Percentiles rank a stretch among this genome's conserved stretches.
These are phyloP conservation scores for Dendrocalamus latiflorus DNA, from an alignment of 202 grass and related monocot genomes.

Conservation along the genomic window DNA sequence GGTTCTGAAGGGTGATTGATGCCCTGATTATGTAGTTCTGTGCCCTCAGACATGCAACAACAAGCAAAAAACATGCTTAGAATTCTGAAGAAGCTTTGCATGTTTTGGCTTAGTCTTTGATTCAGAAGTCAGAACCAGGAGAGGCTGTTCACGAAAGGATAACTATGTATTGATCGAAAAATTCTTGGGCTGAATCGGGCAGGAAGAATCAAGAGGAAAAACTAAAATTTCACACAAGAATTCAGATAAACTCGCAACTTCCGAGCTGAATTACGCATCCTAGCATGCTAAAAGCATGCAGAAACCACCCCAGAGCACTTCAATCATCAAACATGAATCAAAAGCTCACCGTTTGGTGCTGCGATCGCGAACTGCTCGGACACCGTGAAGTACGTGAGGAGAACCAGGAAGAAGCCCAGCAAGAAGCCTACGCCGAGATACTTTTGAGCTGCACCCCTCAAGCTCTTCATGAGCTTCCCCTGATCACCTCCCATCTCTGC, in stretches of 20 bases:
- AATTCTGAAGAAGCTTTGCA: not conserved
- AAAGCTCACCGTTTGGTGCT: slow-evolving; percentile 60
- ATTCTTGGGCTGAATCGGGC: not conserved
- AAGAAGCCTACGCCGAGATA: slow-evolving; percentile 52
- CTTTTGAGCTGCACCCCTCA: slow-evolving; percentile 50
- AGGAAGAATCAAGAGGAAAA: not conserved
- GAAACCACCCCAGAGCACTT: not conserved
- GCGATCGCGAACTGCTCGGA: slow-evolving; percentile 68
- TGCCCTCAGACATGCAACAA: not conserved
- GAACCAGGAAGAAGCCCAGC: slow-evolving; percentile 82
- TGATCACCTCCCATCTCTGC: slow-evolving; percentile 47
- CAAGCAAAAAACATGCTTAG: not conserved
- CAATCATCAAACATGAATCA: not conserved
- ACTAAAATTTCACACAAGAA: not conserved
- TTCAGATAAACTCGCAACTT: not conserved
- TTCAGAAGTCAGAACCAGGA: not conserved
- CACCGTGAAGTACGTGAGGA: slow-evolving; percentile 78
- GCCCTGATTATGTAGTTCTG: not conserved
- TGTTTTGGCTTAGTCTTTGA: not conserved
- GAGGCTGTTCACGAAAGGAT: not conserved
- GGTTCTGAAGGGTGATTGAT: not conserved
- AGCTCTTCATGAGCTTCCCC: slow-evolving; percentile 51
- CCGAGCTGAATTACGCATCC: not conserved
- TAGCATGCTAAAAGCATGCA: not conserved
- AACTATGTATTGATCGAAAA: not conserved